A percentile compares a stretch with the other conserved stretches of the same genome.
phyloP scores from a whole-genome alignment of 2,329 filamentous ascomycete genomes.

The Rutstroemia sp. region DNA sequence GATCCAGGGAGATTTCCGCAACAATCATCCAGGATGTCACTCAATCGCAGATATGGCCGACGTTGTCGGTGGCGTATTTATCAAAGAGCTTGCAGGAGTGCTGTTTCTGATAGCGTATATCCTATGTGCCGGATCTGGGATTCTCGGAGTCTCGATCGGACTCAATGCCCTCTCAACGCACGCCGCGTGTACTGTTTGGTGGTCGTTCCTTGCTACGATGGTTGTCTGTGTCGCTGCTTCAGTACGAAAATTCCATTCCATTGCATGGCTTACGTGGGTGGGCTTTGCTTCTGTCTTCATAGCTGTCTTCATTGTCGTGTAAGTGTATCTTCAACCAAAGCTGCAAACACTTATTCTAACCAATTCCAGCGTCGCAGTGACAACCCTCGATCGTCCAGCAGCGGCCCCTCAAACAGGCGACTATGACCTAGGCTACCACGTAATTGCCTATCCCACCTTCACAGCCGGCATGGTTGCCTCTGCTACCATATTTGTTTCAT shows the following conservation, averaged over 20 bases:
- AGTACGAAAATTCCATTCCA: constrained; percentile 15
- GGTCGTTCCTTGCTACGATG: constrained; percentile 42
- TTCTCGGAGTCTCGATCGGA: constrained; percentile 3
- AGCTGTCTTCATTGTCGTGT: too few relatives aligned
- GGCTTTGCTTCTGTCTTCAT: constrained; percentile 28
- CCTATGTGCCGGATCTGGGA: not conserved
- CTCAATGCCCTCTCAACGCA: constrained; percentile 54
- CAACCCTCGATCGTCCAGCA: constrained; percentile 37
- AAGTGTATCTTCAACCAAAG: too few relatives aligned
- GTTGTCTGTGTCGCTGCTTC: constrained; percentile 10
- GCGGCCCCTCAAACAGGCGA: constrained; percentile 34
- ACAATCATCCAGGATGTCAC: constrained; percentile 43
- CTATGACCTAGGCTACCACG: constrained; percentile 52
- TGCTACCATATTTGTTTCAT: constrained; percentile 52
- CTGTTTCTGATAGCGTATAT: not conserved
- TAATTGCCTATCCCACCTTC: constrained; percentile 50
- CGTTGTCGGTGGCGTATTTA: not conserved
- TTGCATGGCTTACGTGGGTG: constrained; percentile 55
- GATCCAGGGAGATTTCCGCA: constrained; percentile 43
- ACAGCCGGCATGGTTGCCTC: constrained; percentile 50
- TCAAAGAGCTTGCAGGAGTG: not conserved
- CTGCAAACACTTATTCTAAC: constrained; percentile 39
- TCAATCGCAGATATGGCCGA: not conserved
- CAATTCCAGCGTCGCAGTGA: not conserved
- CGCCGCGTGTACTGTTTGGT: constrained; percentile 52